These are phyloP conservation scores for Aspergillus luchuensis DNA, from an alignment of 2,329 filamentous ascomycete genomes.

Conservation along the genomic window DNA sequence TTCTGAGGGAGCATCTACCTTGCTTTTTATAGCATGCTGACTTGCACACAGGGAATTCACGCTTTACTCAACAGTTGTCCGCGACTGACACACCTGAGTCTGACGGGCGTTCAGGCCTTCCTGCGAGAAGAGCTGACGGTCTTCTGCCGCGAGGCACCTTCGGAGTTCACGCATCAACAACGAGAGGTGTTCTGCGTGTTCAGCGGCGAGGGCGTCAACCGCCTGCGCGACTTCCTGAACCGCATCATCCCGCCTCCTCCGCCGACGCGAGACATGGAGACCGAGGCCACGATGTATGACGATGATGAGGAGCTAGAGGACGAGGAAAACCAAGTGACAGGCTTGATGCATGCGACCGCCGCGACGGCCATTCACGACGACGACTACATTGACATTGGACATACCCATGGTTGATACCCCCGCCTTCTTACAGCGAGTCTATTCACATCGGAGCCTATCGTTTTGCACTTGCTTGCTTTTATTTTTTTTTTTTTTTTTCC, in stretches of 20 bases:
- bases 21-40: background rate
- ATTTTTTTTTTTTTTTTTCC: background rate
- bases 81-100: slow-evolving; percentile 86
- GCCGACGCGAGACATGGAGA: slow-evolving; percentile 30
- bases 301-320: slow-evolving; percentile 48
- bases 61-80: slow-evolving; percentile 86
- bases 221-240: slow-evolving; percentile 78
- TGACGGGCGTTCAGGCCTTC: slow-evolving; percentile 92
- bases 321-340: slow-evolving; percentile 45
- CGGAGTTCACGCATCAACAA: slow-evolving; percentile 93
- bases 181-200: slow-evolving; percentile 97
- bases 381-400: slow-evolving; percentile 42
- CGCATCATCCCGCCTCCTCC: slow-evolving; percentile 31
- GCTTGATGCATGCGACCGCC: slow-evolving; percentile 45
- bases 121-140: slow-evolving; percentile 81
- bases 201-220: slow-evolving; percentile 78
- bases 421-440: slow-evolving; percentile 24
- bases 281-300: slow-evolving; percentile 48
- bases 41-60: slow-evolving; percentile 72
- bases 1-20: background rate
- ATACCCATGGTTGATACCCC: slow-evolving; percentile 41
- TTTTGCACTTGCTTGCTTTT: slow-evolving; percentile 11
- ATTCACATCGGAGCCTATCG: slow-evolving; percentile 12
- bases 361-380: slow-evolving; percentile 46
- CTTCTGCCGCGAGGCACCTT: slow-evolving; percentile 84